Evolutionary conservation across 106 monocot genomes (phyloP).

Genomic region (Iris macrosiphon): DNA sequence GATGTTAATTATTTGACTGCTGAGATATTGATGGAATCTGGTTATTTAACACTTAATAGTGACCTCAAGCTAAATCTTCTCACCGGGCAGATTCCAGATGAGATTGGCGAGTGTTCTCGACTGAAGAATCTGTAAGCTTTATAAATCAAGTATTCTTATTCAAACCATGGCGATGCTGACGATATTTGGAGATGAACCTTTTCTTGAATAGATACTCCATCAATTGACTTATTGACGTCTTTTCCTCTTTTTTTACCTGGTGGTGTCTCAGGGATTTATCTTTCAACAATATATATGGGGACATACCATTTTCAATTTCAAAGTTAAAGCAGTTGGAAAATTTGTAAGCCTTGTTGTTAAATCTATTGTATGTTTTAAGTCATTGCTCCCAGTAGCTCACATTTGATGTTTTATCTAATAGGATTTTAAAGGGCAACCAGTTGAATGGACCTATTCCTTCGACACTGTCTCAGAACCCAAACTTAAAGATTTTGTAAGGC

Average conservation of each 20-base stretch:
- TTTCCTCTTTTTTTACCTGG: too few relatives aligned
- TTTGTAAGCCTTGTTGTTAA: conserved; percentile 38
- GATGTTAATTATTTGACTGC: too few relatives aligned
- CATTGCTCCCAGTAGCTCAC: neutral
- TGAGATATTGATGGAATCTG: too few relatives aligned
- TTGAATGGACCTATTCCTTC: conserved; percentile 86
- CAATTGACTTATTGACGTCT: too few relatives aligned
- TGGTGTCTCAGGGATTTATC: conserved; percentile 76
- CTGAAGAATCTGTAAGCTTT: conserved; percentile 66
- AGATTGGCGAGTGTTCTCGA: conserved; percentile 82
- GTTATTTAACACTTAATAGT: too few relatives aligned
- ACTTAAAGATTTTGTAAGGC: conserved; percentile 75
- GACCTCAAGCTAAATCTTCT: conserved; percentile 68
- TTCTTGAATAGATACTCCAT: too few relatives aligned
- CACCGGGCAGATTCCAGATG: conserved; percentile 90
- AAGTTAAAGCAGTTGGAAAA: conserved; percentile 79
- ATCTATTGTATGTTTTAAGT: neutral
- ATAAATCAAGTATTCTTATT: too few relatives aligned
- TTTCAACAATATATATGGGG: conserved; percentile 79
- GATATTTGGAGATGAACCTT: too few relatives aligned
- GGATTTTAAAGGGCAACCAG: conserved; percentile 84
- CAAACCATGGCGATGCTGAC: too few relatives aligned
- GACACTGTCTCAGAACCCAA: conserved; percentile 91
- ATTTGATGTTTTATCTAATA: conserved; percentile 25
- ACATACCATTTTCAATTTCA: conserved; percentile 89